Conservation (phyloP, 176 grass and related monocot species). For the Musa troglodytarum region DNA sequence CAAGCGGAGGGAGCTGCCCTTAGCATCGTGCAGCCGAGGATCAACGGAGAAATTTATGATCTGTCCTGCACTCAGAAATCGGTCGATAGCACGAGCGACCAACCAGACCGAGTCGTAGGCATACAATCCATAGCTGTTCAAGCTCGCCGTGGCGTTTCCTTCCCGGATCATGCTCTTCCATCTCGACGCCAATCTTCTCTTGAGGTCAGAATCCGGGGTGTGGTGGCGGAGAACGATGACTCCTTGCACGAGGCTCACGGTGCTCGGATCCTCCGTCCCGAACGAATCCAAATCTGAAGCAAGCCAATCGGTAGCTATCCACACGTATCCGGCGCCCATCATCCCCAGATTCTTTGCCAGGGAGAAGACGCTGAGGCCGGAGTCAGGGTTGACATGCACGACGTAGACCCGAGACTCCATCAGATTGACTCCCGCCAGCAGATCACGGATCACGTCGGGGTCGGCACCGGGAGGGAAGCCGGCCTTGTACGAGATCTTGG, state of each 20-base stretch:
- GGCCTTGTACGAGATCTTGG: constrained; percentile 56
- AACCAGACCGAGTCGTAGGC: constrained; percentile 18
- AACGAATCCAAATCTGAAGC: not conserved
- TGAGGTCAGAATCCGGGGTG: not conserved
- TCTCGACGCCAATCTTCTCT: constrained; percentile 1
- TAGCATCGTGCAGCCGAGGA: not conserved
- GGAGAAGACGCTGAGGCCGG: constrained; percentile 8
- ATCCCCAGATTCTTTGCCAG: constrained; percentile 4
- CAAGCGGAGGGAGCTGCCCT: constrained; percentile 8
- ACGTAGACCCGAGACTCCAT: constrained; percentile 19
- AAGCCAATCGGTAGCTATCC: constrained; percentile 21
- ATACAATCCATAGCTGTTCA: constrained; percentile 12
- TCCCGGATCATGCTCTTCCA: not conserved
- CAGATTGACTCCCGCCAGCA: constrained; percentile 2
- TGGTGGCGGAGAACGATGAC: constrained; percentile 13
- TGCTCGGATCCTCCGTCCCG: not conserved
- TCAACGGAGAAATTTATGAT: not conserved
- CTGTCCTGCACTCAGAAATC: not conserved
- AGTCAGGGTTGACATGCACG: constrained; percentile 15
- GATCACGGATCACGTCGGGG: not conserved
- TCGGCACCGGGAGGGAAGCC: not conserved
- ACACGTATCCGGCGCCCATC: constrained; percentile 4
- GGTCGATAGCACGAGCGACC: constrained; percentile 9
- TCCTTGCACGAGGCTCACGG: constrained; percentile 2
- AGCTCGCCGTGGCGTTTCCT: not conserved